Base-by-base conservation (phyloP, 352 stramenopile genomes). In the Pythium volutum region DNA sequence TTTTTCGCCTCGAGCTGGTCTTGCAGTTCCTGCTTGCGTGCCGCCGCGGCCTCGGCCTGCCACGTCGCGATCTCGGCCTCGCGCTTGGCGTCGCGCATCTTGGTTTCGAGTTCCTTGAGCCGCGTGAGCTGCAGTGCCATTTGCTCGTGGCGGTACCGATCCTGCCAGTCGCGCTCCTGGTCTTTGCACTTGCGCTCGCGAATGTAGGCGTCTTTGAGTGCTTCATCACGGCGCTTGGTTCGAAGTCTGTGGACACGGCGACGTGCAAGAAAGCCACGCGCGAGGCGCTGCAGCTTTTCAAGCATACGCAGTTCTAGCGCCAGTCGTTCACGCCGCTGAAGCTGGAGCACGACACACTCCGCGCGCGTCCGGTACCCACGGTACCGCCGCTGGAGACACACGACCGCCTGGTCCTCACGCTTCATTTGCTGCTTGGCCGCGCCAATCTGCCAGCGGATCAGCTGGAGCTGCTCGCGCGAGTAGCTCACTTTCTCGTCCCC, bases 81-180 rank as follows among this genome's bases (percentile, higher is more conserved):
- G 27, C 76, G 60, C 64, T 88, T 83, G n/a, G 79, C 83, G 55
- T 87, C 73, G 9, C 73, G 71, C n/a, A 84, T 56, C 34, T 76
- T 57, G 27, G 71, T 68, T 46, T 87, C 76, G 23, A 81, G 60
- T 27, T 71, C 55, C 23, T 81, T 69, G 0, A 80, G 55, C 27
- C 71, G 68, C 26, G 75, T 65, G 5, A 88, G 71, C 58, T 84
- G 73, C 8, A 84, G 53, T 56, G 84, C 70, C 61, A 85, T 77
- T 59, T 90, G 77, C 55, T 89, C 75, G 0, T 74, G 66, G n/a
- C 83, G 65, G 58, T 77, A 84, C 31, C 77, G 71, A 33, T 89
- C 76, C 64, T 81, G 71, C 66, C 76, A 88, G 38, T 56, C 64
- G 27, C 60, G 49, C 64, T 75, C 63, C 38, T 89, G 73, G 25